Conservation (phyloP, 805 yeast genomes). For the Priceomyces medius region DNA sequence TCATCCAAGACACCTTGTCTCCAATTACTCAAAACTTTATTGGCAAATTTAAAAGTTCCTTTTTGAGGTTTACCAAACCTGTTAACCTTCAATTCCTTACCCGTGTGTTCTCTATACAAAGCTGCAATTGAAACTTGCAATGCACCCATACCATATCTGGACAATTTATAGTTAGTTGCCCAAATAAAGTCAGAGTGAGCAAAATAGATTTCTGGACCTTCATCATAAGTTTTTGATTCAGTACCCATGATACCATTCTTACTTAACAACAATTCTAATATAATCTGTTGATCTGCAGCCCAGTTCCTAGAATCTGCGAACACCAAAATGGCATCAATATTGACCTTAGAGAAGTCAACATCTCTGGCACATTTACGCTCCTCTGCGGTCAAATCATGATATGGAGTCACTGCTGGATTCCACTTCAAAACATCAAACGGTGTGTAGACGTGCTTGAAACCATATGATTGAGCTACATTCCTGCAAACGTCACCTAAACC, state of each 20-base stretch:
- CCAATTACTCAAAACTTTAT: slow-evolving; percentile 74
- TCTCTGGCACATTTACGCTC: slow-evolving; percentile 54
- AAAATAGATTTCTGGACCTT: slow-evolving; percentile 80
- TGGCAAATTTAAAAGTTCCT: slow-evolving; percentile 82
- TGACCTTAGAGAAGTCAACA: slow-evolving; percentile 63
- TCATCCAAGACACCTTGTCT: slow-evolving; percentile 74
- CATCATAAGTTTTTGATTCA: slow-evolving; percentile 61
- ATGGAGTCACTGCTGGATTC: slow-evolving; percentile 85
- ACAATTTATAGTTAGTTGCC: slow-evolving; percentile 82
- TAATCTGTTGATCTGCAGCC: slow-evolving; percentile 92
- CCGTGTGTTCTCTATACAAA: slow-evolving; percentile 79
- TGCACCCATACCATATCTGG: slow-evolving; percentile 94
- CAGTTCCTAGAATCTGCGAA: slow-evolving; percentile 91
- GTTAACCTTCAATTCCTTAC: slow-evolving; percentile 73
- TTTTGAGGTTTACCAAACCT: slow-evolving; percentile 89
- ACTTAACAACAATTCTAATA: slow-evolving; percentile 74
- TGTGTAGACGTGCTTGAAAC: slow-evolving; percentile 77
- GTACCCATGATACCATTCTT: slow-evolving; percentile 86
- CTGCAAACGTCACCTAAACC: slow-evolving; percentile 85
- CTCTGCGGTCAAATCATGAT: slow-evolving; percentile 73
- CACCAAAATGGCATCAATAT: slow-evolving; percentile 79
- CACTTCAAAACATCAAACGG: slow-evolving; percentile 82
- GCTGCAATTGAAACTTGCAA: slow-evolving; percentile 86
- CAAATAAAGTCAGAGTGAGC: slow-evolving; percentile 92
- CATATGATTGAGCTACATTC: slow-evolving; percentile 78